phyloP scores from a whole-genome alignment of 1,284 basidiomycete genomes.

The Ceratorhiza oryzae-sativae region DNA sequence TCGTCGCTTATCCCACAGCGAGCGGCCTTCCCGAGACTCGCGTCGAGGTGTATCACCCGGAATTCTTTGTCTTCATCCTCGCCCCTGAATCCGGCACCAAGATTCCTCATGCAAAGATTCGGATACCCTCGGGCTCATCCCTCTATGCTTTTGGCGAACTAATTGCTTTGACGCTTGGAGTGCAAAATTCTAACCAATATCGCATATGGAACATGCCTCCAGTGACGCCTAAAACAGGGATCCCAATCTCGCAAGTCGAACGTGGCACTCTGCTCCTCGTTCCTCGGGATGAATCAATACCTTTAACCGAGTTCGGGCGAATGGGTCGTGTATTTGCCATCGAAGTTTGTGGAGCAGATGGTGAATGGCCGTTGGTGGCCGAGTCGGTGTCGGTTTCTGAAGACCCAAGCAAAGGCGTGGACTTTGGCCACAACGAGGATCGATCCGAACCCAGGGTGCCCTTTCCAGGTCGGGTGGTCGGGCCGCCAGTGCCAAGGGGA shows the following conservation, averaged over 20 bases:
- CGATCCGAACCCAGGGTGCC: neutral
- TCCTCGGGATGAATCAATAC: constrained; percentile 1
- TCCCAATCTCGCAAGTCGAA: neutral
- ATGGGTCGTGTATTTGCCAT: constrained; percentile 18
- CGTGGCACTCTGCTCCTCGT: constrained; percentile 11
- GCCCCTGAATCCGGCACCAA: neutral
- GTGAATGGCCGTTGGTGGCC: constrained; percentile 15
- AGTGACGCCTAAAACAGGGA: constrained; percentile 23
- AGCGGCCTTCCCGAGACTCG: constrained; percentile 53
- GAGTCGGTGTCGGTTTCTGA: constrained; percentile 8
- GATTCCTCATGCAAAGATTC: constrained; percentile 40
- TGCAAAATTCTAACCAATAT: constrained; percentile 10
- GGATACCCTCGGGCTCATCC: constrained; percentile 46
- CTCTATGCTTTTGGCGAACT: constrained; percentile 5
- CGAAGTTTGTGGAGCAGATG: constrained; percentile 1
- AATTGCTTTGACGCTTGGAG: constrained; percentile 31
- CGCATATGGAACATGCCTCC: constrained; percentile 41
- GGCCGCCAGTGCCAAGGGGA: constrained; percentile 53
- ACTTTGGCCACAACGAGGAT: neutral
- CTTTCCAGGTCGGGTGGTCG: neutral
- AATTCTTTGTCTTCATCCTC: constrained; percentile 60
- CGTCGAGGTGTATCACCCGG: constrained; percentile 83
- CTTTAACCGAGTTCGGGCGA: constrained; percentile 18
- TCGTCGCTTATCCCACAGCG: constrained; percentile 64
- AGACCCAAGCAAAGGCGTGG: constrained; percentile 20